Base-by-base conservation (phyloP, 495 filamentous ascomycete genomes). In the Penicillium cataractarum region DNA sequence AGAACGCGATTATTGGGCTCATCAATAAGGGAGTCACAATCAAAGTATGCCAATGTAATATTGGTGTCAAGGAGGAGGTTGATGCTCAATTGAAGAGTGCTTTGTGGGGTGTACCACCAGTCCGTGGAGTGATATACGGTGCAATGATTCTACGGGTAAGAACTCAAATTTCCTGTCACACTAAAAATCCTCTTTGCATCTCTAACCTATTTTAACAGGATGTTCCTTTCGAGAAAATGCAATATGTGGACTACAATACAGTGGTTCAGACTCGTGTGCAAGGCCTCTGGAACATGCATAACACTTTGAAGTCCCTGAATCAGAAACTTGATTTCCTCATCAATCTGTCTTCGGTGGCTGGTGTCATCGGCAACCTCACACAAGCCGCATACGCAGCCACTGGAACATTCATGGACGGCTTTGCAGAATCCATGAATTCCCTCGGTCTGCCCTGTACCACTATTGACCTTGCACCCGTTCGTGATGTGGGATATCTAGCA, bases 211-310 rank as follows among this genome's bases (percentile, higher is more conserved):
- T 29, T 56, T 7, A 12, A 2, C 24, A 76, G 72, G 81, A 85
- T 44, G 70, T 65, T 0, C 51, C 78, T 0, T 74, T 84, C 44
- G 77, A 84, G 27, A 79, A 81, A 37, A 84, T 85, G 75, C 74
- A 68, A 1, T 68, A 72, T 29, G 71, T 76, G 0, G 76, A 83
- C 54, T 83, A 78, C 65, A 68, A 69, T 1, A 66, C 66, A 0
- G 76, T 79, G 2, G 72, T 80, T 6, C 65, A 61, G n/a, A 80
- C 82, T 32, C 79, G 83, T 67, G 76, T 82, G 2, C 60, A 78
- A 6, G 84, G 84, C 17, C 75, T 82, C 4, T 78, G 72, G 76
- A 84, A 89, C 68, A 73, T 90, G 52, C 87, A 90, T 68, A 71
- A 80, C 33, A 68, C 76, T 4, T 75, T 89, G 12, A 58, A 63